phyloP scores from a whole-genome alignment of 768 basidiomycete genomes.

The Lepiota venenata region DNA sequence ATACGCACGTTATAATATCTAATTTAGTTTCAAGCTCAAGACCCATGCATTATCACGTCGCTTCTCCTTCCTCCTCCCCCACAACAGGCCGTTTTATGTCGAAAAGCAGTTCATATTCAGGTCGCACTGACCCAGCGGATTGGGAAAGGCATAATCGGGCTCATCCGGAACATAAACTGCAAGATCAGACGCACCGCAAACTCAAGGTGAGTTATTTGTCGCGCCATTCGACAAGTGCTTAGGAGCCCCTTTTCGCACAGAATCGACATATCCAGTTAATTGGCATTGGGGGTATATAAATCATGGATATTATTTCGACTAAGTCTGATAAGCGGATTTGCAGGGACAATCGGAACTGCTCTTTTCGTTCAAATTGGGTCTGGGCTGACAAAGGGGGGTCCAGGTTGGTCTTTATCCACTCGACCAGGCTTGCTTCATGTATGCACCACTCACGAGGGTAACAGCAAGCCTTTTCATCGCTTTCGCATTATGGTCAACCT shows the following conservation, averaged over 20 bases:
- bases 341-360: slow-evolving; percentile 72
- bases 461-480: slow-evolving; percentile 47
- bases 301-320: background rate
- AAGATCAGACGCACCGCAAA: slow-evolving; percentile 34
- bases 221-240: background rate
- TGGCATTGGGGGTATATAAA: slow-evolving; percentile 40
- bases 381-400: slow-evolving; percentile 58
- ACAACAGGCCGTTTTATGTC: background rate
- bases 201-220: slow-evolving; percentile 28
- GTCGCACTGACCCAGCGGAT: background rate
- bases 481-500: slow-evolving; percentile 45
- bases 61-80: background rate
- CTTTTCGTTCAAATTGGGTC: slow-evolving; percentile 73
- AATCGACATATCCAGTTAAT: slow-evolving; percentile 51
- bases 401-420: slow-evolving; percentile 38
- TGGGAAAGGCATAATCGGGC: background rate
- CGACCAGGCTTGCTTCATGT: slow-evolving; percentile 24
- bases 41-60: too few species aligned
- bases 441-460: background rate
- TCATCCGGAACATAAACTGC: background rate
- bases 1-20: too few species aligned
- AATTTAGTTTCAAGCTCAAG: too few species aligned
- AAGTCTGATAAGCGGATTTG: background rate
- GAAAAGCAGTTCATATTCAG: background rate
- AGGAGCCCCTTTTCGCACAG: slow-evolving; percentile 19